Percentiles rank a stretch among this genome's conserved stretches.
These are phyloP conservation scores for Monosporascus sp. DNA, from an alignment of 2,329 filamentous ascomycete genomes.

Conservation along the genomic window DNA sequence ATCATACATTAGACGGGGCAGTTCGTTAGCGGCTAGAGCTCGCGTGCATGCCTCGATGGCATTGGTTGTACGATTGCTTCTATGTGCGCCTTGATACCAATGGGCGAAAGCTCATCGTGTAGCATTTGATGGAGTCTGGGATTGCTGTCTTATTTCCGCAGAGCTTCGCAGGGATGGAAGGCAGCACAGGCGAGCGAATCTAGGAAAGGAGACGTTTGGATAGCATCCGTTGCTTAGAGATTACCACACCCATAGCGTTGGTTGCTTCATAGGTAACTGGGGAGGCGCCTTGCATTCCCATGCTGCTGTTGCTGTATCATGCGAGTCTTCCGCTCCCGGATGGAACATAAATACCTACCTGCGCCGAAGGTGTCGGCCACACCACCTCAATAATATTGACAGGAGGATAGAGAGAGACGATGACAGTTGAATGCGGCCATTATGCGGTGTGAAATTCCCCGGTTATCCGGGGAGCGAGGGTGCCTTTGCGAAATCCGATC, in stretches of 20 bases:
- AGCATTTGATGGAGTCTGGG: not conserved
- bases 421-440: no score
- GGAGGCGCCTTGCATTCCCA: no score
- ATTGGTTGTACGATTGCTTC: not conserved
- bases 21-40: conserved; percentile 4
- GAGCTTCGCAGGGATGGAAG: not conserved
- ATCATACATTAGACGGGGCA: conserved; percentile 34
- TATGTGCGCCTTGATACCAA: not conserved
- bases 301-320: no score
- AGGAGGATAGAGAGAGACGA: no score
- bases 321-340: no score
- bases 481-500: no score
- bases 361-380: no score
- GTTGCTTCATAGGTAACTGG: not conserved
- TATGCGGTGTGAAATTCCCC: no score
- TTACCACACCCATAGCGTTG: not conserved
- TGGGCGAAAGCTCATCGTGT: not conserved
- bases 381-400: no score
- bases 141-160: not conserved
- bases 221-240: not conserved
- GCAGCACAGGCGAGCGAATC: not conserved
- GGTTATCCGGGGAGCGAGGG: no score
- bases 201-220: not conserved
- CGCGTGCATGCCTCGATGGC: conserved; percentile 1
- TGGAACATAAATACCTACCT: no score